phyloP scores from a whole-genome alignment of 345 rosid species.

The Salix arbutifolia region DNA sequence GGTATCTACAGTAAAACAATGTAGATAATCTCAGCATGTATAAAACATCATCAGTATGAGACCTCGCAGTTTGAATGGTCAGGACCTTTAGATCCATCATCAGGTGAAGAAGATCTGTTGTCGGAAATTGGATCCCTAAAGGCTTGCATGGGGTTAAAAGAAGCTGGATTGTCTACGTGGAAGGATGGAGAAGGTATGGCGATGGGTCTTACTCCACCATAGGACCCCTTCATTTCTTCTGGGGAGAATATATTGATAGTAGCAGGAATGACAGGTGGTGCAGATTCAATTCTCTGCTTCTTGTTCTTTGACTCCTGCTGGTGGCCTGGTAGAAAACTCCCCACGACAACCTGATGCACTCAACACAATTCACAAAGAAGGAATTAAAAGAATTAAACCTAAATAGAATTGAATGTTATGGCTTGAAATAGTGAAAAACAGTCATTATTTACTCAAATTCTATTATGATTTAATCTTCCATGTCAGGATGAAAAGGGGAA shows the following conservation, averaged over 20 bases:
- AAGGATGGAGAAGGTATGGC: conserved; percentile 13
- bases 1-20: conserved; percentile 13
- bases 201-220: conserved; percentile 44
- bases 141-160: conserved; percentile 36
- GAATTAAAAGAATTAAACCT: not conserved
- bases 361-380: conserved; percentile 4
- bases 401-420: not conserved
- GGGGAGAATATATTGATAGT: conserved; percentile 29
- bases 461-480: not conserved
- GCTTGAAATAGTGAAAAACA: not conserved
- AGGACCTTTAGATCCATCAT: conserved; percentile 47
- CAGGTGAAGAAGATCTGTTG: conserved; percentile 36
- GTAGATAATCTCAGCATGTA: conserved; percentile 8
- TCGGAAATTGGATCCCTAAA: conserved; percentile 36
- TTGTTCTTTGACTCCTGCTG: conserved; percentile 66
- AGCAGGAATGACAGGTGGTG: conserved; percentile 30
- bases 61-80: conserved; percentile 51
- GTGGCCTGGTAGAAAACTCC: conserved; percentile 70
- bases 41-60: conserved; percentile 37
- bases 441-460: not conserved
- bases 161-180: conserved; percentile 25
- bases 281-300: conserved; percentile 45
- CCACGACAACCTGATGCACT: conserved; percentile 59
- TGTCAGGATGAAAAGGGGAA: not conserved
- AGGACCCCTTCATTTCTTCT: conserved; percentile 35